These are phyloP conservation scores for Dendrocalamus sinicus DNA, from an alignment of 176 grass and related monocot genomes.

Conservation along the genomic window DNA sequence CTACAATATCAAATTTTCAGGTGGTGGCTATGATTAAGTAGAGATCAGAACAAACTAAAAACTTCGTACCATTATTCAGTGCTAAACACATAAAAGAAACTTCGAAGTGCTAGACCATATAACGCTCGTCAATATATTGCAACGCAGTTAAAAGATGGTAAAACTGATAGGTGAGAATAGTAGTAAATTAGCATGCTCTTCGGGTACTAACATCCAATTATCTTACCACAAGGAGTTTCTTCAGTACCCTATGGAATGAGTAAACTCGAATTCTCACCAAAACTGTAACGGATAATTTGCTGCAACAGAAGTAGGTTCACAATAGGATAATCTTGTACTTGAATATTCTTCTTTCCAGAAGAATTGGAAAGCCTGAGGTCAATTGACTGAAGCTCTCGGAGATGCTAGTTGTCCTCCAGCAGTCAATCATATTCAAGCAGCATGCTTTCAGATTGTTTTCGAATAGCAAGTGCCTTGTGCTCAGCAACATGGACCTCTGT, in stretches of 20 bases:
- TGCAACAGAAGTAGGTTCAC: conserved; percentile 25
- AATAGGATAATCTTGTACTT: conserved; percentile 21
- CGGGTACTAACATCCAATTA: not conserved
- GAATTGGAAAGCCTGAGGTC: conserved; percentile 59
- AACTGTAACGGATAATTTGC: conserved; percentile 9
- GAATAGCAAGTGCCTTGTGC: conserved; percentile 55
- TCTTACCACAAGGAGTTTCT: conserved; percentile 8
- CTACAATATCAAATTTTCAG: no score
- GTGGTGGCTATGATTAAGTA: no score
- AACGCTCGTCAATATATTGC: not conserved
- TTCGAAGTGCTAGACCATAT: not conserved
- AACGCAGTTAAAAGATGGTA: not conserved
- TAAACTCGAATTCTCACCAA: conserved; percentile 2
- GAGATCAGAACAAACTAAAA: no score
- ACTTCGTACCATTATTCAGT: no score
- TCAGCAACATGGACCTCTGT: conserved; percentile 61
- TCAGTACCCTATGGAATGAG: conserved; percentile 25
- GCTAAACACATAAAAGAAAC: not conserved
- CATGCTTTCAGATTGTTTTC: conserved; percentile 78
- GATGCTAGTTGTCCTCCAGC: conserved; percentile 87
- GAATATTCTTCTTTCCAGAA: conserved; percentile 55
- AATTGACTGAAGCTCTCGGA: conserved; percentile 67
- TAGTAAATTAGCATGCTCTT: not conserved
- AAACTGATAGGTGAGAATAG: not conserved
- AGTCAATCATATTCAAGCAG: conserved; percentile 78